A percentile compares a stretch with the other conserved stretches of the same genome.
Evolutionary conservation across 495 filamentous ascomycete species (phyloP).

Genomic region (Chaetomium tenue): DNA sequence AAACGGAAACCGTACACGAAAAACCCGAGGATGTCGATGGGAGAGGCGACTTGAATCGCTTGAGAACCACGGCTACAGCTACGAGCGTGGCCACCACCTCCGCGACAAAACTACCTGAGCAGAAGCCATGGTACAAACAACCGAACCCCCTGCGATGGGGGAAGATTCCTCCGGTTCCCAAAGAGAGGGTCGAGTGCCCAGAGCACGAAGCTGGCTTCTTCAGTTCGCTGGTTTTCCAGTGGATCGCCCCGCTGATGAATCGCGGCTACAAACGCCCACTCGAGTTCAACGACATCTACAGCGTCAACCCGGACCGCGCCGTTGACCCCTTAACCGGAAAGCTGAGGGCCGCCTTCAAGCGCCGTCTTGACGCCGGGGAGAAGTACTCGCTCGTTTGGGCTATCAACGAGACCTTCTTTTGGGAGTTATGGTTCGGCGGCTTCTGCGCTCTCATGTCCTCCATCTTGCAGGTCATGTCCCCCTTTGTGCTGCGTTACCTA

Average conservation of each 20-base stretch:
- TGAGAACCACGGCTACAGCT: conserved; percentile 47
- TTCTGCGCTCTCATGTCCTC: conserved; percentile 69
- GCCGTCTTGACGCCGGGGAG: conserved; percentile 61
- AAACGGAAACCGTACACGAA: background rate
- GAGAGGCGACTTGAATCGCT: conserved; percentile 40
- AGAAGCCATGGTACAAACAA: conserved; percentile 59
- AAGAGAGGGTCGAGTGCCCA: conserved; percentile 51
- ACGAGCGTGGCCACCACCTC: conserved; percentile 39
- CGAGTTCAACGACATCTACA: conserved; percentile 82
- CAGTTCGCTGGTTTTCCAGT: conserved; percentile 61
- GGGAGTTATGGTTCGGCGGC: conserved; percentile 82
- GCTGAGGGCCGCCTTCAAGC: conserved; percentile 64
- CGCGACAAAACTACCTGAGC: conserved; percentile 33
- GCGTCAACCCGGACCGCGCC: conserved; percentile 75
- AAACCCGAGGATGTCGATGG: conserved; percentile 22
- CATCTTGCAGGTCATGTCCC: conserved; percentile 69
- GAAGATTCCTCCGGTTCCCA: conserved; percentile 57
- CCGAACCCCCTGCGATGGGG: conserved; percentile 65
- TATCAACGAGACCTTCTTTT: conserved; percentile 81
- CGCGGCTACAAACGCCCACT: conserved; percentile 80
- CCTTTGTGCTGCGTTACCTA: conserved; percentile 69
- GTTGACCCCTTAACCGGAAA: conserved; percentile 64
- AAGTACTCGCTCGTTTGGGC: conserved; percentile 76
- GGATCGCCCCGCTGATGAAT: conserved; percentile 69
- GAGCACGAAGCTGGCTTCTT: conserved; percentile 62